Evolutionary conservation across 371 early-diverging fungal species (phyloP).

Genomic region (Actinomortierella wolfii): DNA sequence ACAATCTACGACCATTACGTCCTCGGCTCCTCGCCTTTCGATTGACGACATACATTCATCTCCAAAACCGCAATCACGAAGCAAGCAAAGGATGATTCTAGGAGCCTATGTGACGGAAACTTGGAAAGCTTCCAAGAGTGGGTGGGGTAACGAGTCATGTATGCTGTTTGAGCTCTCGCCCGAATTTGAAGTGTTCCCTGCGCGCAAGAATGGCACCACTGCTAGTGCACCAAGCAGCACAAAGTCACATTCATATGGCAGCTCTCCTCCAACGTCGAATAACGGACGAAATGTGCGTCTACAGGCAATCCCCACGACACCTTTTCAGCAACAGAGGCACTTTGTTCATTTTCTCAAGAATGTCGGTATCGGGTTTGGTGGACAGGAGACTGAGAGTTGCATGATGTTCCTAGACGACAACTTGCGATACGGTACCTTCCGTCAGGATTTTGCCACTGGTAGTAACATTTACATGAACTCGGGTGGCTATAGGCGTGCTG

Average conservation of each 20-base stretch:
- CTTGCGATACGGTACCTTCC: slow-evolving; percentile 53
- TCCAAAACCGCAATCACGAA: slow-evolving; percentile 1
- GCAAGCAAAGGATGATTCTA: slow-evolving; percentile 39
- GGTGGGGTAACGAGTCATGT: slow-evolving; percentile 59
- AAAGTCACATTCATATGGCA: neutral
- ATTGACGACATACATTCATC: neutral
- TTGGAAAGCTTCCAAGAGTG: slow-evolving; percentile 60
- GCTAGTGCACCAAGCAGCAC: neutral
- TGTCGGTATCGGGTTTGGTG: slow-evolving; percentile 66
- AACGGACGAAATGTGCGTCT: too few relatives aligned
- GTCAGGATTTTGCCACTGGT: slow-evolving; percentile 46
- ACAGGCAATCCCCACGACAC: too few relatives aligned
- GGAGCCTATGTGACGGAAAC: slow-evolving; percentile 61
- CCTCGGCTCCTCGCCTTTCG: neutral
- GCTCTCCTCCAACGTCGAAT: too few relatives aligned
- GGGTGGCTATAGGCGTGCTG: slow-evolving; percentile 25
- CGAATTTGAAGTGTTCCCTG: slow-evolving; percentile 55
- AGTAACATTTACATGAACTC: slow-evolving; percentile 33
- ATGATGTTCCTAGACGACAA: slow-evolving; percentile 52
- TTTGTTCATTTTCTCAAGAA: slow-evolving; percentile 58
- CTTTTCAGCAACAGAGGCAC: slow-evolving; percentile 25
- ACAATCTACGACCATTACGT: neutral
- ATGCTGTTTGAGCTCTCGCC: slow-evolving; percentile 64
- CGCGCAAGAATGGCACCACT: slow-evolving; percentile 30
- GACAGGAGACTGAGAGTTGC: slow-evolving; percentile 42